A percentile compares a stretch with the other conserved stretches of the same genome.
Evolutionary conservation across 257 asterid species (phyloP).

Genomic region (Forsythia viridissima): DNA sequence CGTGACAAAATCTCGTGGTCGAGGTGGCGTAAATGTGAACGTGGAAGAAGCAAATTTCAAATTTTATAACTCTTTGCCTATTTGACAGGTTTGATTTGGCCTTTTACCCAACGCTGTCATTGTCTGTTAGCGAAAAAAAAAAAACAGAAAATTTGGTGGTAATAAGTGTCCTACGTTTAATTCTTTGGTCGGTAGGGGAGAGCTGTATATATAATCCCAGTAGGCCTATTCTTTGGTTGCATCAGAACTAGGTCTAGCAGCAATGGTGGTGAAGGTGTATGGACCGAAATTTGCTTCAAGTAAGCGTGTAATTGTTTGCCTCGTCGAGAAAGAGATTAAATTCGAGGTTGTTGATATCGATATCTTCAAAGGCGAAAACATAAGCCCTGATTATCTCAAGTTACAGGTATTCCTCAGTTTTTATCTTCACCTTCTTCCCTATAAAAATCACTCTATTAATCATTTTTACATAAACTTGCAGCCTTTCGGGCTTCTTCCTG

Average conservation of each 20-base stretch:
- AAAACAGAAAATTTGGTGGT: background rate
- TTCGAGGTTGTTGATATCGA: constrained; percentile 25
- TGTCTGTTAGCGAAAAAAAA: too few relatives aligned
- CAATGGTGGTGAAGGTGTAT: constrained; percentile 44
- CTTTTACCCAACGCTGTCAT: too few relatives aligned
- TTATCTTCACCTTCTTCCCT: background rate
- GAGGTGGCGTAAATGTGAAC: too few relatives aligned
- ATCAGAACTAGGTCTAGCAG: background rate
- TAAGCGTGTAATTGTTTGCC: constrained; percentile 30
- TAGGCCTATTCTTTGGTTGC: background rate
- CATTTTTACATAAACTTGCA: constrained; percentile 19
- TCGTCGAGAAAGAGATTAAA: constrained; percentile 28
- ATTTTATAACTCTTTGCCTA: too few relatives aligned
- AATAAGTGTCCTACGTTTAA: background rate
- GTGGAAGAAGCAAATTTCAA: too few relatives aligned
- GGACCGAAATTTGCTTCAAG: constrained; percentile 26
- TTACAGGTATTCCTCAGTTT: constrained; percentile 25
- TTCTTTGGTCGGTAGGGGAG: too few relatives aligned
- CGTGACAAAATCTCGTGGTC: too few relatives aligned
- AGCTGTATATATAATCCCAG: background rate
- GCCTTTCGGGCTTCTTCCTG: constrained; percentile 56
- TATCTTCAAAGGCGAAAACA: constrained; percentile 26
- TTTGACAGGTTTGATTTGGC: too few relatives aligned
- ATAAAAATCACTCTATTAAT: background rate
- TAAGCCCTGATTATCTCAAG: constrained; percentile 20